Evolutionary conservation across 306 rosid species (phyloP), one percentile per base, ranked within the genome.

Genomic region (Acacia acuminata): DNA sequence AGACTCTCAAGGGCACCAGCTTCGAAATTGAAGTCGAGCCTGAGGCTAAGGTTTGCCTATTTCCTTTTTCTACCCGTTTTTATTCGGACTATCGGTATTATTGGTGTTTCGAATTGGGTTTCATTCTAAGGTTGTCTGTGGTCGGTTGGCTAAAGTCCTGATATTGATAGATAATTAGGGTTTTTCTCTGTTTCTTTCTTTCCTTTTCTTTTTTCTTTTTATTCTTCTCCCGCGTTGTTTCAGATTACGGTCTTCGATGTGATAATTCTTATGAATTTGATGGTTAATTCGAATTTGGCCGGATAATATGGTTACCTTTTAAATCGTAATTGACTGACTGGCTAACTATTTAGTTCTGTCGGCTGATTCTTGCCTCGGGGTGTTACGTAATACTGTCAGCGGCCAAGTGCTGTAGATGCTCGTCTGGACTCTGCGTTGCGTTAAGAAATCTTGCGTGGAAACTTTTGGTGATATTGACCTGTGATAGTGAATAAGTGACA

Each of bases 21-120:
- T 94, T 94, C 87, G 97, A 94, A 85, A 86, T 94, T 81, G 89
- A 93, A 88, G 98, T 94, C 78, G 83, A 89, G 81, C 91, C 97
- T 15, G 81, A 88, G 73, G 91, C 91, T 82, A 74, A 87, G 94
- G 98, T 94, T 73, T 77, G 87, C 22, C 14, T 48, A 38, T 69
- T 73, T 60, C 42, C 10, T 60, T 76, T 6, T 16, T 20, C 48
- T 20, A 61, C 78, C 44, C 15, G 47, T 34, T 56, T 58, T 77
- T 45, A 19, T 63, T 70, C 2, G 3, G 3, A 30, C 8, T 75
- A 76, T 67, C 2, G 10, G 2, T 40, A 80, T 61, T 53, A 5
- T 45, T 36, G 5, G 2, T 48, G 7, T 76, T 24, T 48, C 9
- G 30, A 76, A 78, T 77, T 81, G 72, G 8, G 73, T 74, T n/a